Evolutionary conservation across 164 flowering plant genomes (phyloP), one percentile per base, ranked within the genome.

Genomic region (Magnolia officinalis): DNA sequence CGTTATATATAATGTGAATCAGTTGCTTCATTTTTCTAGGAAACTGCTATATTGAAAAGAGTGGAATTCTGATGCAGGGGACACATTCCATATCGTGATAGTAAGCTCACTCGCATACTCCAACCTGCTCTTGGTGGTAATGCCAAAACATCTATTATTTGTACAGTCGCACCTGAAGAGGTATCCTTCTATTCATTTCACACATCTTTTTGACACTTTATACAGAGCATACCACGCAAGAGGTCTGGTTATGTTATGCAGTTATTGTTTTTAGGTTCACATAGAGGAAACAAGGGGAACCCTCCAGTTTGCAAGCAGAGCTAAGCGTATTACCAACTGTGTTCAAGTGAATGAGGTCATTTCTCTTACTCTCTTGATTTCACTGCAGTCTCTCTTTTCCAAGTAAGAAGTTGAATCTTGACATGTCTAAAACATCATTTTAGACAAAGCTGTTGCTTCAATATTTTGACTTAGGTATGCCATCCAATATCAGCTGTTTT

Each of bases 101-200:
- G 98, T 81, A 96, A 94, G 84, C 83, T 96, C 20, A 96, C 98
- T 65, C 97, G 98, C 45, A 96, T 96, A 75, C 98, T 94, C 68
- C 99, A 96, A 82, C 94, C 97, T 81, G 98, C 99, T 68, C 92
- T 96, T 63, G 98, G 98, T 82, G 98, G 98, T 49, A 96, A 96
- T 90, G 98, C 98, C 16, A 96, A 94, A 85, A 96, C 99, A 59
- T 93, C 97, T 71, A 94, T 96, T 52, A 94, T 96, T 50, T 94
- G 99, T 77, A 96, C 98, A 4, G 72, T 96, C 63, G 97, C 99
- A 79, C 99, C 99, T 71, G 99, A 96, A 84, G 97, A 96, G 97
- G 97, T 95, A 81, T 23, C 23, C 50, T 67, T 76, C 26, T 20
- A 21, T 4, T 51, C 21, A 11, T 52, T 73, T 81, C 63, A 21